Conservation (phyloP, 345 rosid genomes). For the Gossypium bickii region DNA sequence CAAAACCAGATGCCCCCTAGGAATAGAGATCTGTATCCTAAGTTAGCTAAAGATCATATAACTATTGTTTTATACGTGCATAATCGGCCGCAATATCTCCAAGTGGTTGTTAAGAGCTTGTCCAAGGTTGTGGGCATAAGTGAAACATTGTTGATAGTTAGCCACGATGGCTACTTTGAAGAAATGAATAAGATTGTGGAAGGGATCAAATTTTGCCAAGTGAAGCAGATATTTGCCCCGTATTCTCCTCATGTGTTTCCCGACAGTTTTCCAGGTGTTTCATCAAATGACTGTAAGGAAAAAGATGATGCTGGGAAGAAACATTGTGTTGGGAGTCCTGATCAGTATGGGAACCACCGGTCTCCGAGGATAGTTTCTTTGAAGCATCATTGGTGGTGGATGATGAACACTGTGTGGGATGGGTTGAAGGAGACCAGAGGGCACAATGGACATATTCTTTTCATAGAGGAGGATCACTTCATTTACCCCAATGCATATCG, state of each 20-base stretch:
- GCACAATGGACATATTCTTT: constrained; percentile 70
- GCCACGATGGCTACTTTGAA: constrained; percentile 90
- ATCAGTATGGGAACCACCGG: constrained; percentile 92
- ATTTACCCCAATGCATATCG: constrained; percentile 89
- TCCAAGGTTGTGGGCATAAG: constrained; percentile 75
- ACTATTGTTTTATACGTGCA: constrained; percentile 85
- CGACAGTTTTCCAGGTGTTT: constrained; percentile 62
- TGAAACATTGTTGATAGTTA: constrained; percentile 83
- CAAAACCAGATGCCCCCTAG: constrained; percentile 62
- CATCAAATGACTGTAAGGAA: constrained; percentile 57
- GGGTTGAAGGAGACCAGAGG: constrained; percentile 68
- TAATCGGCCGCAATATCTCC: constrained; percentile 82
- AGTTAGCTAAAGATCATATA: constrained; percentile 60
- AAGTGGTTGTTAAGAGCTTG: constrained; percentile 72
- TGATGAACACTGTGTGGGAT: constrained; percentile 99
- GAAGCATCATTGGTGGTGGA: constrained; percentile 99
- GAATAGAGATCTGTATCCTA: constrained; percentile 62
- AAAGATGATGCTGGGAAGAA: constrained; percentile 56
- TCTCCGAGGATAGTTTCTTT: constrained; percentile 79
- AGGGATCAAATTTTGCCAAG: constrained; percentile 76
- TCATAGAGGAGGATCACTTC: constrained; percentile 97
- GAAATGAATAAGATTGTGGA: constrained; percentile 82
- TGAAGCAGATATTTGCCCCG: constrained; percentile 83
- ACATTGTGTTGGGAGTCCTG: constrained; percentile 70
- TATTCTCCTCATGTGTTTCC: constrained; percentile 77